Evolutionary conservation across 176 grass and related monocot species (phyloP), one percentile per base, ranked within the genome.

Genomic region (Cenchrus purpureus): DNA sequence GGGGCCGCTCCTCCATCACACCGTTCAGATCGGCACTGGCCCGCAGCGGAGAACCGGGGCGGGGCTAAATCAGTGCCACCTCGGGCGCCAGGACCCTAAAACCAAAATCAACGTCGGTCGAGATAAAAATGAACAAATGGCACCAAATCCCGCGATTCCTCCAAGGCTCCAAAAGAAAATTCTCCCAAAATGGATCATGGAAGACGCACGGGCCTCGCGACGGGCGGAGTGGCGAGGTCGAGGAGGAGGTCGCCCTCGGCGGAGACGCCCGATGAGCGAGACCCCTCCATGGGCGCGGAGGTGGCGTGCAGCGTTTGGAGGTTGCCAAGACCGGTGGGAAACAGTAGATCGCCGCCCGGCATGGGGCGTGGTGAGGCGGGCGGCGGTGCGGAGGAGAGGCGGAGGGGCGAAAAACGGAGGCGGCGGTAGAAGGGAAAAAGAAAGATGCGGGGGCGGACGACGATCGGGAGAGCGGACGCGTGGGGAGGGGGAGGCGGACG

Each of bases 231-330:
- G 52, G 81, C 64, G 82, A 90, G 73, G 80, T 82, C 80, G 59
- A 92, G 49, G 50, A 97, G 86, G 80, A 92, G 65, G 32, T 94
- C 94, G 63, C 92, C 92, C 86, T 92, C 94, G 37, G 15, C 44
- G 42, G 94, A 51, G 31, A 94, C 77, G 63, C n/a, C 94, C 92
- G 80, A 97, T 94, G 43, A 94, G 90, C 7, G 83, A 85, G 0
- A 97, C 67, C 12, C 37, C 81, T 94, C 94, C 94, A 97, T 94
- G 40, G 61, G 2, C 29, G 9, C 44, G 4, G 46, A 16, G n/a
- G n/a, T n/a, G n/a, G n/a, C 25, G 3, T 4, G 10, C 10, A 14
- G 2, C 10, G 77, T 8, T 9, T 29, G 15, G 40, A n/a, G 0
- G 8, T 1, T 28, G 10, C 10, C 14, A 69, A 16, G 44, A 13